Percentiles rank a stretch among this genome's conserved stretches.
These are phyloP conservation scores for Globisporangium paddicum DNA, from an alignment of 352 stramenopile genomes.

Conservation along the genomic window DNA sequence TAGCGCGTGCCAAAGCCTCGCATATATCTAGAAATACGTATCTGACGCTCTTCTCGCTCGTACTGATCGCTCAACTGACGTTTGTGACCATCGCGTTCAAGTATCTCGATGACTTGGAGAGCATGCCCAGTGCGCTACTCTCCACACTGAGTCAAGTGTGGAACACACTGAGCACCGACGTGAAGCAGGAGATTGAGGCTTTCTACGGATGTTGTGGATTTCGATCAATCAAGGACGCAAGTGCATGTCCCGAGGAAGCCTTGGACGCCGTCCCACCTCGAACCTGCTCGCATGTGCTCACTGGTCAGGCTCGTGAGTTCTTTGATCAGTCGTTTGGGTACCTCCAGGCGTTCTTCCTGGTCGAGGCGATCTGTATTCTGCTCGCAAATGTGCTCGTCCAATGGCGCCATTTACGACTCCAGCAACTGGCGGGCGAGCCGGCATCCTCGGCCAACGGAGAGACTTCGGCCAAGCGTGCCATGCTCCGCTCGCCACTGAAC, in stretches of 20 bases:
- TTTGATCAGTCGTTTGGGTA: conserved; percentile 36
- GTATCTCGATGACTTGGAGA: conserved; percentile 32
- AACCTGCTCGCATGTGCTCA: conserved; percentile 30
- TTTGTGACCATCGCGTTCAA: conserved; percentile 30
- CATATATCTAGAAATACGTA: conserved; percentile 29
- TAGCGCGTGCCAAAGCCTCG: conserved; percentile 21
- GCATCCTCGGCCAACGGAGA: conserved; percentile 7
- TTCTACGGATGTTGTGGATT: conserved; percentile 58
- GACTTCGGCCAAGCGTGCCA: conserved; percentile 17
- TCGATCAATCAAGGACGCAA: conserved; percentile 23
- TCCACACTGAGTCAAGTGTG: conserved; percentile 24
- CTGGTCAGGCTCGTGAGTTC: conserved; percentile 19
- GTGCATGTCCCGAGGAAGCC: conserved; percentile 43
- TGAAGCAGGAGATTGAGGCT: conserved; percentile 27
- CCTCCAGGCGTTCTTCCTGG: conserved; percentile 26
- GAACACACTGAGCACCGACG: conserved; percentile 14
- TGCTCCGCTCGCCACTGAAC: conserved; percentile 27
- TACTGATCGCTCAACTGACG: conserved; percentile 30
- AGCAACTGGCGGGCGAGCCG: conserved; percentile 27
- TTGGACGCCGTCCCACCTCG: conserved; percentile 30
- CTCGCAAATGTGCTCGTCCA: conserved; percentile 47
- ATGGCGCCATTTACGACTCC: conserved; percentile 37
- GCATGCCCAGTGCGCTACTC: conserved; percentile 24
- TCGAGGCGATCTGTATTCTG: conserved; percentile 29
- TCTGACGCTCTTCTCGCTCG: conserved; percentile 19